phyloP scores from a whole-genome alignment of 164 flowering plant genomes.

The Dillenia turbinata region DNA sequence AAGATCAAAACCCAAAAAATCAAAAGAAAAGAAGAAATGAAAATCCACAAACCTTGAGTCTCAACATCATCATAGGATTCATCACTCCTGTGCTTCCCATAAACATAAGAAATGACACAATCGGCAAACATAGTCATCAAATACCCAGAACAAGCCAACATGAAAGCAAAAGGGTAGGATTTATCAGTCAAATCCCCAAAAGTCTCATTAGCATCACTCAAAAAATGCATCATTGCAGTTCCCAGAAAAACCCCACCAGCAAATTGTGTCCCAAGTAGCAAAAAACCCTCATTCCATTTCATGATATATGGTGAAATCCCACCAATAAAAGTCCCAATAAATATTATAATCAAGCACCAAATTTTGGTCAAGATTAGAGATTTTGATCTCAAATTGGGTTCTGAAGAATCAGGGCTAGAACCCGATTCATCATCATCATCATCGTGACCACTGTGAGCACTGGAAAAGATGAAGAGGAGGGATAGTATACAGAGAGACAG shows the following conservation, averaged over 20 bases:
- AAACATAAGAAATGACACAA: constrained; percentile 38
- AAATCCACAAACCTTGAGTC: constrained; percentile 33
- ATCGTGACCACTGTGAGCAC: constrained; percentile 26
- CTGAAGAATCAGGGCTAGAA: background rate
- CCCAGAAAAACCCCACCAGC: constrained; percentile 80
- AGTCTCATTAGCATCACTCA: constrained; percentile 58
- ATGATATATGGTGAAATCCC: constrained; percentile 66
- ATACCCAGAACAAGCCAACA: constrained; percentile 64
- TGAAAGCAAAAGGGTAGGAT: constrained; percentile 68
- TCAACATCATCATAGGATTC: constrained; percentile 23
- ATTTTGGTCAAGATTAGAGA: constrained; percentile 51
- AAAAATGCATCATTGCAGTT: constrained; percentile 72
- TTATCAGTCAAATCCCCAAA: constrained; percentile 46
- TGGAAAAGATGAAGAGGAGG: constrained; percentile 16
- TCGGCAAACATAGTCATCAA: constrained; percentile 69
- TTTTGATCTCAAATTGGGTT: constrained; percentile 35
- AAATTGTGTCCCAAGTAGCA: constrained; percentile 67
- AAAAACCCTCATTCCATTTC: constrained; percentile 63
- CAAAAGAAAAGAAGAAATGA: background rate
- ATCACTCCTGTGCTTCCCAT: constrained; percentile 13
- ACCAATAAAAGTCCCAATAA: constrained; percentile 48
- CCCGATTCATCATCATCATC: constrained; percentile 16
- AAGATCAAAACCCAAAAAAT: background rate
- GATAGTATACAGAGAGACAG: constrained; percentile 8
- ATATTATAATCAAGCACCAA: constrained; percentile 53